Evolutionary conservation across 1,284 basidiomycete species (phyloP), one percentile per base, ranked within the genome.

Genomic region (Grifola frondosa): DNA sequence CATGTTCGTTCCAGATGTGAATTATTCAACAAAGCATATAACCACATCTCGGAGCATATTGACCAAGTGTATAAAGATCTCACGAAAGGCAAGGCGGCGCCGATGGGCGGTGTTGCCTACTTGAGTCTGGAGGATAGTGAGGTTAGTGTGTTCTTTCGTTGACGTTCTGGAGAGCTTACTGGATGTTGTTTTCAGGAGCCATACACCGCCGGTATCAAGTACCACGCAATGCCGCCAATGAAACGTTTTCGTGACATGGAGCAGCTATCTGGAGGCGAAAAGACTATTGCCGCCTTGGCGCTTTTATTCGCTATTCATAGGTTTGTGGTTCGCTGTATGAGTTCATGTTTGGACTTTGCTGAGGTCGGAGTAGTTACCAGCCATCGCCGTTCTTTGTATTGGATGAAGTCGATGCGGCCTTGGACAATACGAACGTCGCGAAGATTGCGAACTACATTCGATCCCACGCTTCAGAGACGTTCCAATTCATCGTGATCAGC

Each of bases 201-300:
- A 0, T 99, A 99, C 59, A 78, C 81, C 19, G 89, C 86, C 21
- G 97, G 96, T 44, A 91, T 99, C 69, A 97, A 96, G 66, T 99
- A 98, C 63, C 95, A 97, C 63, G 94, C 95, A 1, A 99, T 99
- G 91, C 96, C 96, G 1, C 95, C 95, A 0, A 96, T 98, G 84
- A 99, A 99, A 66, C 88, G 94, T 6, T 99, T 99, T 77, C 81
- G 95, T 52, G 97, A 99, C 64, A 99, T 99, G 90, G 95, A 98
- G 49, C 95, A 98, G 63, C 74, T 99, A 5, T 98, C 94, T 0
- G 97, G 96, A 40, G 97, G 97, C 19, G 97, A 99, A 65, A 98
- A 98, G 73, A 98, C 96, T 0, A 96, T 99, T 50, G 97, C 97
- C 4, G 96, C 97, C 6, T 72, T 99, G 15, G 95, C 96, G 1